phyloP scores from a whole-genome alignment of 192 early-diverging fungal genomes.

The Gonapodya prolifera region DNA sequence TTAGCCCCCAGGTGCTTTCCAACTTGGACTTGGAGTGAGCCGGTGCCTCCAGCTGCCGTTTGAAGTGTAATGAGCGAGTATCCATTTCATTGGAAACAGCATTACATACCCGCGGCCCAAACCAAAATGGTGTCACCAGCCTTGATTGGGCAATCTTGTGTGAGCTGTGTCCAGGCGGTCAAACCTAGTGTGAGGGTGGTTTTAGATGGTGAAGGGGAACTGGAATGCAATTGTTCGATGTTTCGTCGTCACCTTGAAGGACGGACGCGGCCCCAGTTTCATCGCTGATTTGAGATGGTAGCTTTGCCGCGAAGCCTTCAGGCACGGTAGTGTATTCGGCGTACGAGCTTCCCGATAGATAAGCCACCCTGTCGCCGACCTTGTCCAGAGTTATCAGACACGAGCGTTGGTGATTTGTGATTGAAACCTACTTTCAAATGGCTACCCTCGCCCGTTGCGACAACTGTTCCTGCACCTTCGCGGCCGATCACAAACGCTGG shows the following conservation, averaged over 20 bases:
- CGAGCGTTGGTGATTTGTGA: conserved; percentile 34
- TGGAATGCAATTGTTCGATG: not conserved
- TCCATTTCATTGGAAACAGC: too few species aligned
- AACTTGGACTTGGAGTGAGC: conserved; percentile 65
- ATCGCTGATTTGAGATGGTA: conserved; percentile 33
- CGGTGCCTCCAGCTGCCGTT: conserved; percentile 85
- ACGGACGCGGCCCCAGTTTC: conserved; percentile 51
- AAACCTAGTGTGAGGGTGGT: conserved; percentile 25
- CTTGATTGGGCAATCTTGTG: conserved; percentile 56
- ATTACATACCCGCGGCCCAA: not conserved
- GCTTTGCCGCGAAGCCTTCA: conserved; percentile 14
- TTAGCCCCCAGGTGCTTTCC: conserved; percentile 60
- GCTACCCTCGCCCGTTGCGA: conserved; percentile 49
- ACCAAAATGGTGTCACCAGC: conserved; percentile 66
- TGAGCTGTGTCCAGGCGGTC: conserved; percentile 64
- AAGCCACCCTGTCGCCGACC: conserved; percentile 75
- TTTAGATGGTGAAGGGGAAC: not conserved
- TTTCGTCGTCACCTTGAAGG: conserved; percentile 48
- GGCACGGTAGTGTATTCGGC: conserved; percentile 57
- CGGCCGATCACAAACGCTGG: conserved; percentile 7
- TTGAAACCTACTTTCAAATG: not conserved
- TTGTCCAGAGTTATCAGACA: conserved; percentile 10
- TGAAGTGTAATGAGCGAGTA: too few species aligned
- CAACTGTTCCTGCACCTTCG: conserved; percentile 71
- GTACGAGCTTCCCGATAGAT: conserved; percentile 47